Evolutionary conservation across 257 asterid species (phyloP), one percentile per base, ranked within the genome.

Genomic region (Solanum etuberosum): DNA sequence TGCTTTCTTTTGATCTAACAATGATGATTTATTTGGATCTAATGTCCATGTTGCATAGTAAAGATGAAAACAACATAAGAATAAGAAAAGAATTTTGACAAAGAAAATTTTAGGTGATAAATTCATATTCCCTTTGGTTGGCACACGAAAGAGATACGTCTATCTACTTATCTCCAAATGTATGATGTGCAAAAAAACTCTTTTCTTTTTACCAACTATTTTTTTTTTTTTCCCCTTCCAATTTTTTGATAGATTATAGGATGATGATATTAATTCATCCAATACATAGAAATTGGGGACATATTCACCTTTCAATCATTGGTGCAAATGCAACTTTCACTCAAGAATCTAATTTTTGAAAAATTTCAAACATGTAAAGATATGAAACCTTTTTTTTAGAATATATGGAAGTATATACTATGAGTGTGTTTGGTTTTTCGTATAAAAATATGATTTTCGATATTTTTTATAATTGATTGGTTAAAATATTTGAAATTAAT

Each of bases 111-210:
- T 48, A 16, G 27, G 5, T 43, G n/a, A 80, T 16, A 3, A 29
- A 70, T 11, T 76, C 20, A 76, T 76, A 80, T 80, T 85, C 65
- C 42, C 20, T 71, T 38, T 82, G 86, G 43, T 71, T 68, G 87
- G 88, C 87, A 72, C 63, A 68, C 72, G 61, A 86, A 82, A 42
- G 46, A 71, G 88, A 59, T 31, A 57, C 88, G 32, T 82, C 81
- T 86, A 88, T 88, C 71, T 2, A 12, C 80, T 86, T 86, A 83
- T 89, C 89, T 34, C 29, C 27, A 63, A 86, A 72, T n/a, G 40
- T 71, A 71, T 85, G 88, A 88, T 80, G 32, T 20, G 63, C 15
- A 48, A 57, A 76, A n/a, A 76, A 11, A 9, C 6, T 9, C 2
- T 1, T 37, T 5, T 40, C 18, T 34, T n/a, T 61, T 25, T 40